phyloP scores from a whole-genome alignment of 2,329 filamentous ascomycete genomes.

The Ophiocordyceps camponoti-leonardi region DNA sequence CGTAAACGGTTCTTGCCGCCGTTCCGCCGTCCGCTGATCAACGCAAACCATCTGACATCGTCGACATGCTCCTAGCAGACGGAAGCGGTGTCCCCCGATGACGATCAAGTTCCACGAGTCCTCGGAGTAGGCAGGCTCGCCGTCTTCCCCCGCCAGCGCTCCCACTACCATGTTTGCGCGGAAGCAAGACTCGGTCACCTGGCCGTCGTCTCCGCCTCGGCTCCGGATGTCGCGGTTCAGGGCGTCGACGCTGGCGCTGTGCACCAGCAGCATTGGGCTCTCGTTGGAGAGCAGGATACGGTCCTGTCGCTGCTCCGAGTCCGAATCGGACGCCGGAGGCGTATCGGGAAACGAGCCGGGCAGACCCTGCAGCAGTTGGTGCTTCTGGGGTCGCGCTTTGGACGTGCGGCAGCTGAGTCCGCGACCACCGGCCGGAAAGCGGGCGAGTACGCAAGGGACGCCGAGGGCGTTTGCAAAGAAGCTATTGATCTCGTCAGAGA shows the following conservation, averaged over 20 bases:
- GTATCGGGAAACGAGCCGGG: conserved; percentile 37
- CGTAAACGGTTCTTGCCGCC: conserved; percentile 70
- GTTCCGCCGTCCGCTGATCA: conserved; percentile 64
- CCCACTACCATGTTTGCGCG: conserved; percentile 70
- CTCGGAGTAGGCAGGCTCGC: conserved; percentile 52
- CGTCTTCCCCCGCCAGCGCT: conserved; percentile 17
- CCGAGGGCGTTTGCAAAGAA: conserved; percentile 67
- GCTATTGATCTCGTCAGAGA: conserved; percentile 41
- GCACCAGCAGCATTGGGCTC: conserved; percentile 78
- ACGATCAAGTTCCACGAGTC: conserved; percentile 56
- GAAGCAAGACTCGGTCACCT: conserved; percentile 59
- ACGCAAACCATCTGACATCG: conserved; percentile 95
- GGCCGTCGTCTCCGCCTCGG: conserved; percentile 35
- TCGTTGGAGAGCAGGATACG: conserved; percentile 76
- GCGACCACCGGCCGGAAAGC: conserved; percentile 56
- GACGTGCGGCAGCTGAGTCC: conserved; percentile 46
- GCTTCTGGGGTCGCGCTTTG: conserved; percentile 50
- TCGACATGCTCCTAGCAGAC: conserved; percentile 68
- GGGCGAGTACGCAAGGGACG: conserved; percentile 66
- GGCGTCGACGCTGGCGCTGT: conserved; percentile 58
- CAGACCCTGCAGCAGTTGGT: conserved; percentile 25
- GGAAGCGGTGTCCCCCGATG: conserved; percentile 47
- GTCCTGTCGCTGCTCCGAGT: conserved; percentile 22
- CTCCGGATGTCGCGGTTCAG: conserved; percentile 57
- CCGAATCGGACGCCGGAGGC: conserved; percentile 40